phyloP scores from a whole-genome alignment of 768 basidiomycete genomes.

The Naganishia friedmannii region DNA sequence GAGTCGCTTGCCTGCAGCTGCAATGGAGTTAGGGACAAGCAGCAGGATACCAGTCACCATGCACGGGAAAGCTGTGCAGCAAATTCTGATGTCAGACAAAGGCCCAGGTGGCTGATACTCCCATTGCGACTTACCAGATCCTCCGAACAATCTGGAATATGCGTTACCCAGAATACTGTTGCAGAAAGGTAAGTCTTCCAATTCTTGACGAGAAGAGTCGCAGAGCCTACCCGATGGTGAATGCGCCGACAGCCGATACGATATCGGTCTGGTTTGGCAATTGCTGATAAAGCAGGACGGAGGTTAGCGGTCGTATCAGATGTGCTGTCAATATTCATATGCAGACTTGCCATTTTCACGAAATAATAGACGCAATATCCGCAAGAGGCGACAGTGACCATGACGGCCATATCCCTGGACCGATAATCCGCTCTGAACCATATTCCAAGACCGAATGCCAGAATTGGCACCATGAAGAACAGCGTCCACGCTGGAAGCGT shows the following conservation, averaged over 20 bases:
- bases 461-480: slow-evolving; percentile 42
- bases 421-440: slow-evolving; percentile 44
- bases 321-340: not conserved
- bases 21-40: slow-evolving; percentile 42
- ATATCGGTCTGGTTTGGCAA: slow-evolving; percentile 38
- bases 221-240: slow-evolving; percentile 38
- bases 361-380: slow-evolving; percentile 42
- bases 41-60: slow-evolving; percentile 45
- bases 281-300: slow-evolving; percentile 2
- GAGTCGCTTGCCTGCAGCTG: slow-evolving; percentile 39
- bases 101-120: not conserved
- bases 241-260: slow-evolving; percentile 39
- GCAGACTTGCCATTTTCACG: slow-evolving; percentile 24
- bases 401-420: slow-evolving; percentile 41
- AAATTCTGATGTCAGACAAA: not conserved
- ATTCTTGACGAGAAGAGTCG: too few species aligned
- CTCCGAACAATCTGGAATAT: slow-evolving; percentile 40
- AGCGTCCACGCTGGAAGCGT: slow-evolving; percentile 40
- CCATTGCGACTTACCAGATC: slow-evolving; percentile 27
- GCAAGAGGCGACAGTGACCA: slow-evolving; percentile 37
- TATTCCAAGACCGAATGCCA: slow-evolving; percentile 40
- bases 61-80: slow-evolving; percentile 37
- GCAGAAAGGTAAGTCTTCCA: not conserved
- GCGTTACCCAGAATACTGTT: slow-evolving; percentile 39
- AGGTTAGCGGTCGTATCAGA: not conserved